These are phyloP conservation scores for Thermochaetoides thermophila DNA, from an alignment of 495 filamentous ascomycete genomes.

Conservation along the genomic window DNA sequence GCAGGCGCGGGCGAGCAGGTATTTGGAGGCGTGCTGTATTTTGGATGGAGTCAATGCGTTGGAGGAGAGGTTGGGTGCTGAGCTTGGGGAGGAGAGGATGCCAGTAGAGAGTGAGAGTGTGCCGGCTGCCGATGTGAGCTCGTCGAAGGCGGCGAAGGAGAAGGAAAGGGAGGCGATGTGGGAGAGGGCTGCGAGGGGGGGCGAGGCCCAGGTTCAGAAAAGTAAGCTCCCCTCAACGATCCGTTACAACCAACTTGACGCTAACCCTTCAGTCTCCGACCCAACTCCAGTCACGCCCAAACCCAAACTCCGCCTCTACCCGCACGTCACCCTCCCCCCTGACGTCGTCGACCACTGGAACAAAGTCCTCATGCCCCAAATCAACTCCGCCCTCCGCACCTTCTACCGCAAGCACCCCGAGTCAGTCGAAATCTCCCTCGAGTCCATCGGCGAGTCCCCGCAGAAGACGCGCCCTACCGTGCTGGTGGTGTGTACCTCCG, in stretches of 20 bases:
- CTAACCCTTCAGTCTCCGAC: background rate
- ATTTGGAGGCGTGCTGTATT: conserved; percentile 36
- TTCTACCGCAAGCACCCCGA: conserved; percentile 54
- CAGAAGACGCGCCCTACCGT: conserved; percentile 57
- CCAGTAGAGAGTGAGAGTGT: too few species aligned
- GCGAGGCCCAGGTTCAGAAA: background rate
- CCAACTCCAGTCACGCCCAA: conserved; percentile 7
- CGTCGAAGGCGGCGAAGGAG: conserved; percentile 4
- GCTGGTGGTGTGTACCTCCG: conserved; percentile 59
- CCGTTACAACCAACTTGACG: too few species aligned
- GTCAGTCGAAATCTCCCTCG: conserved; percentile 58
- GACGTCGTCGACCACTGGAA: conserved; percentile 59
- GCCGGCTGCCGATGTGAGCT: conserved; percentile 6
- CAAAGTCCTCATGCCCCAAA: conserved; percentile 50
- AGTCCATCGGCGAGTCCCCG: conserved; percentile 54
- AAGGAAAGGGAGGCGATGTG: background rate
- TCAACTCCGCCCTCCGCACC: conserved; percentile 42
- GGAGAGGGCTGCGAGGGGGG: background rate
- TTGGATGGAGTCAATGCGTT: conserved; percentile 33
- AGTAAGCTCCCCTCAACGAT: background rate
- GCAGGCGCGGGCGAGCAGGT: conserved; percentile 28
- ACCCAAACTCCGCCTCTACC: conserved; percentile 33
- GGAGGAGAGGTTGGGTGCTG: conserved; percentile 30
- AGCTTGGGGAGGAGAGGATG: conserved; percentile 15
- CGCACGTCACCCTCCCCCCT: conserved; percentile 37